Evolutionary conservation across 139 green algal genomes (phyloP).

Genomic region (Bryopsis sp.): DNA sequence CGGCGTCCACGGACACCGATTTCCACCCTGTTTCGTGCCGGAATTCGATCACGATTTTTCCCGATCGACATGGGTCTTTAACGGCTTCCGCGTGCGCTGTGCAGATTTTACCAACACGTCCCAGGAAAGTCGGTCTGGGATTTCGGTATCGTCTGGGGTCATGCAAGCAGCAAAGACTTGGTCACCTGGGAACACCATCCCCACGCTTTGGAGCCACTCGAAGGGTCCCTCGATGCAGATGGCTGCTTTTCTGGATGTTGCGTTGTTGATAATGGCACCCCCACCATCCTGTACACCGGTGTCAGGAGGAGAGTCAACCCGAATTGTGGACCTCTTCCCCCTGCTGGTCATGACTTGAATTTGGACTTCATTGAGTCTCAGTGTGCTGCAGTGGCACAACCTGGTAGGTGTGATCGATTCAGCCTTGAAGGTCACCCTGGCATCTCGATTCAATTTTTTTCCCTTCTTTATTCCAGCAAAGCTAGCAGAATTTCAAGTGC

Average conservation of each 20-base stretch:
- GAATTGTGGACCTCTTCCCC: constrained; percentile 23
- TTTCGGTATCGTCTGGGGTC: constrained; percentile 77
- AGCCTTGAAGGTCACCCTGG: no score
- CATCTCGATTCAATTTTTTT: no score
- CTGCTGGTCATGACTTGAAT: constrained; percentile 41
- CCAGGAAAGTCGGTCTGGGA: constrained; percentile 56
- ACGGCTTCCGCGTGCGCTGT: no score
- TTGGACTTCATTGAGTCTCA: constrained; percentile 78
- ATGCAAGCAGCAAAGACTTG: constrained; percentile 55
- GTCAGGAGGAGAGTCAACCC: constrained; percentile 64
- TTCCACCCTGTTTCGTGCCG: no score
- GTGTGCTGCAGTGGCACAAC: constrained; percentile 39
- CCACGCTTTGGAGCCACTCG: constrained; percentile 51
- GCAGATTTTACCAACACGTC: constrained; percentile 83
- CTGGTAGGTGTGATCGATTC: no score
- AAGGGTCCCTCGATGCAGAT: constrained; percentile 45
- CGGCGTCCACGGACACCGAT: no score
- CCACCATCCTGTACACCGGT: constrained; percentile 50
- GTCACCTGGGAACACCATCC: constrained; percentile 65
- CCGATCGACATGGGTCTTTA: no score
- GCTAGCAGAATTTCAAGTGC: no score
- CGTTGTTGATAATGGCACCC: constrained; percentile 32
- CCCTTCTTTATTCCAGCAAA: no score
- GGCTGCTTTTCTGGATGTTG: constrained; percentile 69
- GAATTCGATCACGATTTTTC: no score